These are phyloP conservation scores for Diaporthe citrichinensis DNA, from an alignment of 2,329 filamentous ascomycete species.

Conservation along the genomic window DNA sequence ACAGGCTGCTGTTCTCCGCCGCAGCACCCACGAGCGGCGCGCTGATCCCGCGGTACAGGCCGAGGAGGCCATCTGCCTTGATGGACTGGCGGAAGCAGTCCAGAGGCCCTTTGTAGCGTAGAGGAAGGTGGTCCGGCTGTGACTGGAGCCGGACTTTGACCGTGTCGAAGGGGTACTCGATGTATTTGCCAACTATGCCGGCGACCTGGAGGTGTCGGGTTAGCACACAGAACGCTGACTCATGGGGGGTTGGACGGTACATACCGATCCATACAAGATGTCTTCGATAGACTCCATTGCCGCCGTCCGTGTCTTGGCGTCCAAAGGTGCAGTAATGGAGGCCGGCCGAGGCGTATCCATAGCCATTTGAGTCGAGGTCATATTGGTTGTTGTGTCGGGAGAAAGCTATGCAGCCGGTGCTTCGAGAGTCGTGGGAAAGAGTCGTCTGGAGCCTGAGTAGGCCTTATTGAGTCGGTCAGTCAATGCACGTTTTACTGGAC, in stretches of 20 bases:
- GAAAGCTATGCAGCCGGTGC: slow-evolving; percentile 1
- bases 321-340: slow-evolving; percentile 32
- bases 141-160: slow-evolving; percentile 97
- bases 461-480: slow-evolving; percentile 12
- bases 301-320: slow-evolving; percentile 55
- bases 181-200: slow-evolving; percentile 92
- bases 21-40: slow-evolving; percentile 93
- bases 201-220: slow-evolving; percentile 68
- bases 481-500: not conserved
- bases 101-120: slow-evolving; percentile 86
- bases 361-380: slow-evolving; percentile 38
- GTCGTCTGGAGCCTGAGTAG: slow-evolving; percentile 18
- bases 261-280: slow-evolving; percentile 87
- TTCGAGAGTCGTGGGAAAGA: not conserved
- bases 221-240: not conserved
- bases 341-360: slow-evolving; percentile 33
- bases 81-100: slow-evolving; percentile 95
- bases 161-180: slow-evolving; percentile 99
- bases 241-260: slow-evolving; percentile 49
- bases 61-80: slow-evolving; percentile 80
- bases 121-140: slow-evolving; percentile 87
- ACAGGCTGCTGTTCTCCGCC: slow-evolving; percentile 91
- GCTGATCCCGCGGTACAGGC: slow-evolving; percentile 92
- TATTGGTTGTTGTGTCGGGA: slow-evolving; percentile 37
- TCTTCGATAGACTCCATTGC: slow-evolving; percentile 83